Evolutionary conservation across 257 asterid genomes (phyloP).

Genomic region (Schizonepeta tenuifolia): DNA sequence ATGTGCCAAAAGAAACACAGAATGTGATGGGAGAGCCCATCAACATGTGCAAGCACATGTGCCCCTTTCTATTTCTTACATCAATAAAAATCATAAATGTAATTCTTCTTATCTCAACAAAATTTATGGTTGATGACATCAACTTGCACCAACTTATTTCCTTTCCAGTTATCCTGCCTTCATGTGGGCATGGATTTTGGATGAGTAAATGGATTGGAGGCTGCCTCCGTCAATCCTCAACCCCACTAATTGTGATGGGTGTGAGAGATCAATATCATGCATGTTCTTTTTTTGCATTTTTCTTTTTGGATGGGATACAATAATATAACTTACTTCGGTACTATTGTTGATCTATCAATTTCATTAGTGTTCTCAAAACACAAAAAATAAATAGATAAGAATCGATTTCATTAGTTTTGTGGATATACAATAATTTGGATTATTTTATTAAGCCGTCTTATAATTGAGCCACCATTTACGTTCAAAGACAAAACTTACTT

Average conservation of each 20-base stretch:
- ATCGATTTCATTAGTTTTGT: no score
- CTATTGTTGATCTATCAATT: no score
- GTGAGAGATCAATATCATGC: no score
- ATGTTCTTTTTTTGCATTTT: no score
- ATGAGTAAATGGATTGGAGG: background rate
- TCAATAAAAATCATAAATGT: background rate
- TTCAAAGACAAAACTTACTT: no score
- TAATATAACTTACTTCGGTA: no score
- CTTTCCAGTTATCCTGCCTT: background rate
- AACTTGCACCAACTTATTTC: background rate
- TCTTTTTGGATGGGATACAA: no score
- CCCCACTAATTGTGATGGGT: background rate
- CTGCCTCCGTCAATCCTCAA: background rate
- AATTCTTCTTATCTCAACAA: conserved; percentile 24
- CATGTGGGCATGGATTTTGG: background rate
- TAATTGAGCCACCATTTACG: no score
- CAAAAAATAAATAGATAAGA: no score
- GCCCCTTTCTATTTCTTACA: conserved; percentile 26
- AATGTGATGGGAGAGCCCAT: conserved; percentile 48
- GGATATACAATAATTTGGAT: no score
- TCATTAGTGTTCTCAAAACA: no score
- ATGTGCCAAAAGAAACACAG: conserved; percentile 47
- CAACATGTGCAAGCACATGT: conserved; percentile 55
- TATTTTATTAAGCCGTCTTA: no score
- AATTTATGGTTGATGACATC: conserved; percentile 1